Evolutionary conservation across 768 basidiomycete genomes (phyloP), one percentile per base, ranked within the genome.

Genomic region (Hemileccinum impolitum): DNA sequence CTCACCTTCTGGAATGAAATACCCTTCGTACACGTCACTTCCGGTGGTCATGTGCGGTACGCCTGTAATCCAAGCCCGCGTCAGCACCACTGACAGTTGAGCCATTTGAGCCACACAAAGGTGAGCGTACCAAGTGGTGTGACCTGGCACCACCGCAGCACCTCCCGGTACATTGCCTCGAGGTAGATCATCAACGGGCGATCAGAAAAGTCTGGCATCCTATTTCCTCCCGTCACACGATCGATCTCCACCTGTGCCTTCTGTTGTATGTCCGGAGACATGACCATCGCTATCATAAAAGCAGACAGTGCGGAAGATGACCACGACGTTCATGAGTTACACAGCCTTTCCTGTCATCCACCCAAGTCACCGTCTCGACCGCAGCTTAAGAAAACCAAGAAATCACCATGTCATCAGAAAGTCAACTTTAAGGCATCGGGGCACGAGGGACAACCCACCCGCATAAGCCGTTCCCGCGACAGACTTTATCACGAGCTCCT

Each of bases 401-500:
- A 39, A 13, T 28, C n/a, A n/a, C n/a, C n/a, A n/a, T n/a, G 26
- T 28, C 28, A 30, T 8, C 28, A 9, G 9, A 30, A 30, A 8
- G 7, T 30, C 28, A 30, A 30, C 28, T 9, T 8, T 8, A 30
- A 30, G 28, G 28, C 28, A 30, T 30, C 28, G 2, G 2, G 28
- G 28, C 11, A 30, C 11, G 7, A 9, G 28, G 11, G n/a, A n/a
- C 23, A 26, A 17, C 54, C 41, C 41, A 70, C 70, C 64, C 6
- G 58, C 62, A 44, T 69, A 67, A 2, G 58, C 62, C 2, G 62
- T 64, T 1, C 64, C 67, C 5, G 63, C 65, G 21, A 68, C 60
- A n/a, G 55, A 60, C 48, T 63, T 62, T 41, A 67, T 66, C 4
- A 55, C 53, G 3, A 39, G 46, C 34, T 62, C 64, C 30, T 70